Percentiles rank a stretch among this genome's conserved stretches.
phyloP scores from a whole-genome alignment of 768 basidiomycete genomes.

The Lentinus tigrinus region DNA sequence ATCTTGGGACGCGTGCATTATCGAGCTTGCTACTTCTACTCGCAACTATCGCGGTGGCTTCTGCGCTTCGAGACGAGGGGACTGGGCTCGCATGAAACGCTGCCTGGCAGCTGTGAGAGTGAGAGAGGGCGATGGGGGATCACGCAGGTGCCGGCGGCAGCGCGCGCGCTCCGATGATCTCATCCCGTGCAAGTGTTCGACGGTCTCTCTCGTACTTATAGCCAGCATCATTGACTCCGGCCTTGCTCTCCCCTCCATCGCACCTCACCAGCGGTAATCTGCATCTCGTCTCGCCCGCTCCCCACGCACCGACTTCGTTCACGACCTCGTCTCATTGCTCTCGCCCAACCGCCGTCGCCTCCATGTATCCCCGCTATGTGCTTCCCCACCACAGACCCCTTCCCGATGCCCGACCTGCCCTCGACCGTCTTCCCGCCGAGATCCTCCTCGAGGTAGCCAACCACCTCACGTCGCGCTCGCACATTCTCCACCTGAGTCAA shows the following conservation, averaged over 20 bases:
- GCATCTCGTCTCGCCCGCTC: background rate
- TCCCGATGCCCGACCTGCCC: background rate
- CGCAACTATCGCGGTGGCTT: no score
- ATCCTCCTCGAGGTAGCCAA: conserved; percentile 65
- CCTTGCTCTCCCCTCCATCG: background rate
- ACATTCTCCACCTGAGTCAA: conserved; percentile 58
- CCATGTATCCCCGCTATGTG: background rate
- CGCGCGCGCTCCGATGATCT: background rate
- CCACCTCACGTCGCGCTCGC: conserved; percentile 49
- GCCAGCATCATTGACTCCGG: background rate
- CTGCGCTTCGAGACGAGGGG: no score
- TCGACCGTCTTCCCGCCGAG: conserved; percentile 48
- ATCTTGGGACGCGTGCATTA: no score
- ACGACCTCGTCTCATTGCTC: background rate
- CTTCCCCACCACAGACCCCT: background rate
- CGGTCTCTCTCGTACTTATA: background rate
- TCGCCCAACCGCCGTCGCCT: background rate
- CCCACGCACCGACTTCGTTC: background rate
- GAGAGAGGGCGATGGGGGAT: background rate
- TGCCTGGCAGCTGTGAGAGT: background rate
- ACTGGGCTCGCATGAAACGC: no score
- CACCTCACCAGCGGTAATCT: background rate
- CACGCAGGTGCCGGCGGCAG: background rate
- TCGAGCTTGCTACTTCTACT: no score
- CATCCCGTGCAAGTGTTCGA: no score